Percentiles rank a stretch among this genome's conserved stretches.
phyloP scores from a whole-genome alignment of 345 rosid genomes.

The Limnanthes douglasii region DNA sequence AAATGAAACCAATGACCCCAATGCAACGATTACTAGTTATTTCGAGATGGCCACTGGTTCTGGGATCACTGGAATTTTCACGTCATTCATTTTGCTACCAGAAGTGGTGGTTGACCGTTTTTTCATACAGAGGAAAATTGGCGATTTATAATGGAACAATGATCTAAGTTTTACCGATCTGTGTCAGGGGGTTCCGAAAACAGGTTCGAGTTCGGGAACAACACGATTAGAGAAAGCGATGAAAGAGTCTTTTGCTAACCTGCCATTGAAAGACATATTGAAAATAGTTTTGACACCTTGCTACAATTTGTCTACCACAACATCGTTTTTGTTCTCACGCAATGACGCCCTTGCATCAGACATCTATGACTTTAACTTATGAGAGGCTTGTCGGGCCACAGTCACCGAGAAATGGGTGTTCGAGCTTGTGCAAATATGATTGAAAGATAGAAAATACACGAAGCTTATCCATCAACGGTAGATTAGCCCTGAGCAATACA shows the following conservation, averaged over 20 bases:
- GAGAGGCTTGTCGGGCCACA: constrained; percentile 91
- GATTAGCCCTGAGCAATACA: constrained; percentile 75
- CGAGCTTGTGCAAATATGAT: constrained; percentile 52
- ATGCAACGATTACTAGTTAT: constrained; percentile 76
- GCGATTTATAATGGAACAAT: constrained; percentile 63
- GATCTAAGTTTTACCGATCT: constrained; percentile 37
- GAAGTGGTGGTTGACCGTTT: constrained; percentile 53
- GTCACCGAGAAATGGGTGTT: constrained; percentile 73
- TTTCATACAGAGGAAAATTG: constrained; percentile 81
- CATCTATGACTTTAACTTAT: constrained; percentile 61
- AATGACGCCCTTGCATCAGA: constrained; percentile 91
- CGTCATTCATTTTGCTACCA: constrained; percentile 82
- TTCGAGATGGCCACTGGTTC: constrained; percentile 93
- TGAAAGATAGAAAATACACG: constrained; percentile 52
- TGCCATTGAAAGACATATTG: constrained; percentile 76
- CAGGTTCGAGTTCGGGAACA: constrained; percentile 27
- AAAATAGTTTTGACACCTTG: constrained; percentile 84
- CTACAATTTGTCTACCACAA: constrained; percentile 70
- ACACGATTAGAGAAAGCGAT: constrained; percentile 38
- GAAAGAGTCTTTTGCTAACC: constrained; percentile 56
- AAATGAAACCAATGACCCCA: constrained; percentile 71
- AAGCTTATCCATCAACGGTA: constrained; percentile 82
- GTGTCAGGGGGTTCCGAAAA: constrained; percentile 24
- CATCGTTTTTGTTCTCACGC: constrained; percentile 85
- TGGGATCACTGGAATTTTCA: constrained; percentile 80